A percentile compares a stretch with the other conserved stretches of the same genome.
Conservation (phyloP, 768 basidiomycete genomes). For the Astraeus odoratus region DNA sequence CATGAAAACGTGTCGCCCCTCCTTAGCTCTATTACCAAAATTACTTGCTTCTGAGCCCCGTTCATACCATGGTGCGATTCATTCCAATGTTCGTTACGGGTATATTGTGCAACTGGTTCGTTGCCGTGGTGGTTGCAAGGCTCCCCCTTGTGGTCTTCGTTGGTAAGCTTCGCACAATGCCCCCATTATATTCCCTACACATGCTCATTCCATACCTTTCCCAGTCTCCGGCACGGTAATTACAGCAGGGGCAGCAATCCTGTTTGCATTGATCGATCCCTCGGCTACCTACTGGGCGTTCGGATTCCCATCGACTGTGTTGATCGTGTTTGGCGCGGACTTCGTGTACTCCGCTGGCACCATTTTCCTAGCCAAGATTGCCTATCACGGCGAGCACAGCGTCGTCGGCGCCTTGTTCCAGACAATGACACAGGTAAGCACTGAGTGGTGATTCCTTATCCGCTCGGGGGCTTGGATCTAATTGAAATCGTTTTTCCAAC, state of each 20-base stretch:
- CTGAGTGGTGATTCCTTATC: neutral
- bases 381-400: constrained; percentile 64
- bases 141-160: constrained; percentile 52
- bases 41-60: constrained; percentile 45
- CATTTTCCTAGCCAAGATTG: constrained; percentile 65
- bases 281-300: constrained; percentile 63
- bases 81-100: constrained; percentile 70
- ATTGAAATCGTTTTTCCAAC: neutral
- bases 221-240: constrained; percentile 49
- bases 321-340: constrained; percentile 70
- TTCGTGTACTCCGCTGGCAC: constrained; percentile 71
- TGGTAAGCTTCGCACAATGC: constrained; percentile 29
- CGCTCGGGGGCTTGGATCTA: neutral
- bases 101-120: constrained; percentile 53
- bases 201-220: neutral
- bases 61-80: constrained; percentile 58
- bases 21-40: constrained; percentile 65
- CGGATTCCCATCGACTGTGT: constrained; percentile 60
- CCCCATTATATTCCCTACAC: neutral
- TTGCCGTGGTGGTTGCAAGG: constrained; percentile 51
- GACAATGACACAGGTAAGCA: constrained; percentile 63
- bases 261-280: constrained; percentile 64
- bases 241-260: constrained; percentile 50
- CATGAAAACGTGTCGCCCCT: neutral
- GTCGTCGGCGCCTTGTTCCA: constrained; percentile 72